Percentiles rank a stretch among this genome's conserved stretches.
These are phyloP conservation scores for Aspergillus ustus DNA, from an alignment of 2,329 filamentous ascomycete species.

Conservation along the genomic window DNA sequence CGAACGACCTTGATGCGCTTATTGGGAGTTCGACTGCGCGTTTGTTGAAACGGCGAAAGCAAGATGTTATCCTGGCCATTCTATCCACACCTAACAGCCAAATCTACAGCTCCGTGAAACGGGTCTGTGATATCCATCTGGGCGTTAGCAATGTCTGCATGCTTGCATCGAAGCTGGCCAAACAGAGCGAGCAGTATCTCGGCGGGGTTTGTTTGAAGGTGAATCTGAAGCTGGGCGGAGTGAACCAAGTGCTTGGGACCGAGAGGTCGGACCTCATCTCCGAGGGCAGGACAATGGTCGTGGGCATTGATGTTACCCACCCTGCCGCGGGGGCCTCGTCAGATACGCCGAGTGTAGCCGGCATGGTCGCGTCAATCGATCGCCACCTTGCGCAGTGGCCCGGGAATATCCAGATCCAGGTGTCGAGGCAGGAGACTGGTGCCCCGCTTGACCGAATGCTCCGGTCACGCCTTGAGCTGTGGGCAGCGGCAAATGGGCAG, in stretches of 20 bases:
- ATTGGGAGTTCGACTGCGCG: slow-evolving; percentile 28
- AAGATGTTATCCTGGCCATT: slow-evolving; percentile 63
- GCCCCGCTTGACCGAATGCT: slow-evolving; percentile 66
- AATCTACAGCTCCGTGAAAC: slow-evolving; percentile 70
- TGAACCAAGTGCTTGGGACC: slow-evolving; percentile 66
- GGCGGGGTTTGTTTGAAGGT: slow-evolving; percentile 77
- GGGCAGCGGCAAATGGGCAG: slow-evolving; percentile 61
- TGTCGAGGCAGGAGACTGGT: slow-evolving; percentile 71
- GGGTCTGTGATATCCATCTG: slow-evolving; percentile 65
- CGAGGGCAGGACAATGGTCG: slow-evolving; percentile 77
- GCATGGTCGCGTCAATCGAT: slow-evolving; percentile 78
- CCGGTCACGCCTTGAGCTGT: slow-evolving; percentile 67
- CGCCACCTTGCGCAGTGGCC: slow-evolving; percentile 76
- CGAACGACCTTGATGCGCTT: background rate
- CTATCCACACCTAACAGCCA: slow-evolving; percentile 56
- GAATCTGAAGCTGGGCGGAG: slow-evolving; percentile 77
- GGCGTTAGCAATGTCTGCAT: slow-evolving; percentile 74
- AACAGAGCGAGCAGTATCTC: slow-evolving; percentile 56
- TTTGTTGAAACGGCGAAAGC: slow-evolving; percentile 26
- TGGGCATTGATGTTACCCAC: slow-evolving; percentile 88
- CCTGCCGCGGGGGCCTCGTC: slow-evolving; percentile 70
- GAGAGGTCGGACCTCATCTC: slow-evolving; percentile 63
- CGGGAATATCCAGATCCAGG: slow-evolving; percentile 69
- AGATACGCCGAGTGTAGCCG: slow-evolving; percentile 74
- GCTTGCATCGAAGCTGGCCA: slow-evolving; percentile 56